A percentile compares a stretch with the other conserved stretches of the same genome.
These are phyloP conservation scores for Amborella trichopoda DNA, from an alignment of 164 flowering plant species.

Conservation along the genomic window DNA sequence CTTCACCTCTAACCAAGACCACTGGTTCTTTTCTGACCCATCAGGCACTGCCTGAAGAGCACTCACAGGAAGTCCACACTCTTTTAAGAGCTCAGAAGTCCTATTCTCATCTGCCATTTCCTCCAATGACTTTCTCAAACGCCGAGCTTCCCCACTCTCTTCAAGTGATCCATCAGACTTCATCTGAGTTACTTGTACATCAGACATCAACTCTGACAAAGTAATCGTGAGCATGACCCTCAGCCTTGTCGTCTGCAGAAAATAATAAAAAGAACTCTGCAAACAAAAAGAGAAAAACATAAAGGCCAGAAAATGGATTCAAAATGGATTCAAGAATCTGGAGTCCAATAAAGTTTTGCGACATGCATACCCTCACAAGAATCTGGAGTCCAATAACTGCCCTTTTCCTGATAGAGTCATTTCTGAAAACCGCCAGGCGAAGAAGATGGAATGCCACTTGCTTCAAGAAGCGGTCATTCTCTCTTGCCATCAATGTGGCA, in stretches of 20 bases:
- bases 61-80: constrained; percentile 66
- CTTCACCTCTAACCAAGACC: constrained; percentile 95
- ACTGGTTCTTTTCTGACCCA: constrained; percentile 37
- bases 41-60: constrained; percentile 49
- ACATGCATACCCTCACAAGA: constrained; percentile 68
- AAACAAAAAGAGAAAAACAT: constrained; percentile 6
- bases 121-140: constrained; percentile 70
- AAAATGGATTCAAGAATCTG: not conserved
- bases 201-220: constrained; percentile 94
- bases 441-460: constrained; percentile 96
- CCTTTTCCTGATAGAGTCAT: constrained; percentile 75
- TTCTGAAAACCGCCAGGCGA: constrained; percentile 85
- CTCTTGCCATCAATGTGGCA: constrained; percentile 87
- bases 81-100: constrained; percentile 34
- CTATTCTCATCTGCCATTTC: constrained; percentile 80
- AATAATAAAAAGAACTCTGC: constrained; percentile 92
- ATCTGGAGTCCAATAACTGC: constrained; percentile 91
- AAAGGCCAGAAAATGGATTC: constrained; percentile 1
- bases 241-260: constrained; percentile 77
- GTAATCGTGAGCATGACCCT: constrained; percentile 95
- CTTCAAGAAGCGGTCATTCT: constrained; percentile 94
- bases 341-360: not conserved
- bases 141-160: constrained; percentile 92
- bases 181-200: constrained; percentile 97
- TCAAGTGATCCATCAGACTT: constrained; percentile 86